A percentile compares a stretch with the other conserved stretches of the same genome.
phyloP scores from a whole-genome alignment of 208 protist genomes.

The Lotmaria passim region DNA sequence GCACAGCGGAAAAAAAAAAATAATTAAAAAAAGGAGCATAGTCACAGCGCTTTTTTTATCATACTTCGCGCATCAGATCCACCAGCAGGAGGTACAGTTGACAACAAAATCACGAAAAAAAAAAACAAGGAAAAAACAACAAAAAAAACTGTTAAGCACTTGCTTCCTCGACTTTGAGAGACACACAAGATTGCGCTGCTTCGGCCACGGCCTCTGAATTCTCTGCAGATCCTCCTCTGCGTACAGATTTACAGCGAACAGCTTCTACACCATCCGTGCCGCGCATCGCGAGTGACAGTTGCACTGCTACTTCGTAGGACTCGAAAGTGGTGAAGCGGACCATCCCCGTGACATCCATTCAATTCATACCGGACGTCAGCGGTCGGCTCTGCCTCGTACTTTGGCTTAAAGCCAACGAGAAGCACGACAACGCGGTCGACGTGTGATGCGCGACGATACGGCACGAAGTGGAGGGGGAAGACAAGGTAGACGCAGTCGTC shows the following conservation, averaged over 20 bases:
- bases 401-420: neutral
- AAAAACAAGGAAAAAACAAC: neutral
- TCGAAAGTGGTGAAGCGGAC: slow-evolving; percentile 10
- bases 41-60: no score
- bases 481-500: neutral
- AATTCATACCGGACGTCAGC: slow-evolving; percentile 7
- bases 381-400: slow-evolving; percentile 4
- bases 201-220: neutral
- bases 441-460: neutral
- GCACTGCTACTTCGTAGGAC: slow-evolving; percentile 6
- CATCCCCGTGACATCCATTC: neutral
- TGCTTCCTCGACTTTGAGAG: no score
- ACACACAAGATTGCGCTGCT: neutral
- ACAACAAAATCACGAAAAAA: neutral
- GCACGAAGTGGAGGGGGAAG: neutral
- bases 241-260: neutral
- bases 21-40: no score
- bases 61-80: no score
- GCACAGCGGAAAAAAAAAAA: no score
- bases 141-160: neutral
- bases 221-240: neutral
- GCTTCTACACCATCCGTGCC: neutral
- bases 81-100: no score
- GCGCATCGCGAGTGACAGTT: slow-evolving; percentile 2
- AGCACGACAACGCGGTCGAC: neutral